These are phyloP conservation scores for Fusarium austroafricanum DNA, from an alignment of 2,329 filamentous ascomycete species.

Conservation along the genomic window DNA sequence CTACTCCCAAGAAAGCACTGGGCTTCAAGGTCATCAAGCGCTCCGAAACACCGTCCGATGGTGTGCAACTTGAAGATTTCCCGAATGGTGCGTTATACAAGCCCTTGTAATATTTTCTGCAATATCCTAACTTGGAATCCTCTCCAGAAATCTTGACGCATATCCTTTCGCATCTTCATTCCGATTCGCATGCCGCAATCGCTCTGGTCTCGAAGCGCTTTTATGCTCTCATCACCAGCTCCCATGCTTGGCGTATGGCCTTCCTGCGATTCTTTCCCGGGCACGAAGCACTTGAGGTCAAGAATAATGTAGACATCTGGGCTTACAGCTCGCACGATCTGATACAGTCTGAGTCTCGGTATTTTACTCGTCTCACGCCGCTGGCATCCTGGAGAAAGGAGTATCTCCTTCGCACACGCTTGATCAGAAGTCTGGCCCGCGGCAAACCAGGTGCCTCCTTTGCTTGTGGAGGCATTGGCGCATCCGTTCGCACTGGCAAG, in stretches of 20 bases:
- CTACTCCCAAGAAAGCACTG: slow-evolving; percentile 59
- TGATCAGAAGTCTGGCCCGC: slow-evolving; percentile 82
- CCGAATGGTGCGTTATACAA: slow-evolving; percentile 77
- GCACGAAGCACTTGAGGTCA: slow-evolving; percentile 58
- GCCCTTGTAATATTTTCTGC: background rate
- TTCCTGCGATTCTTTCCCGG: slow-evolving; percentile 93
- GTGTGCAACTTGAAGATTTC: slow-evolving; percentile 66
- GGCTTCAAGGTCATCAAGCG: slow-evolving; percentile 69
- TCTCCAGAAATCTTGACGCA: slow-evolving; percentile 87
- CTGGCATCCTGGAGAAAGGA: slow-evolving; percentile 96
- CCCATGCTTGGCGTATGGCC: slow-evolving; percentile 92
- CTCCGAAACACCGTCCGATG: slow-evolving; percentile 52
- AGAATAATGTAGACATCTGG: slow-evolving; percentile 53
- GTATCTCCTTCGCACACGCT: slow-evolving; percentile 87
- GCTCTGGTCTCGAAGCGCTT: slow-evolving; percentile 90
- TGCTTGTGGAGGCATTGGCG: slow-evolving; percentile 61
- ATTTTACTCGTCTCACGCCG: slow-evolving; percentile 84
- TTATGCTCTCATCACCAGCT: slow-evolving; percentile 86
- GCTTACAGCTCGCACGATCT: slow-evolving; percentile 62
- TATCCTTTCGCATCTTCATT: slow-evolving; percentile 88
- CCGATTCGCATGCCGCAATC: slow-evolving; percentile 83
- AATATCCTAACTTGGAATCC: slow-evolving; percentile 26
- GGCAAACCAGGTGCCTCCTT: slow-evolving; percentile 78
- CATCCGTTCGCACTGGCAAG: slow-evolving; percentile 68
- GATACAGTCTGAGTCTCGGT: slow-evolving; percentile 77